A percentile compares a stretch with the other conserved stretches of the same genome.
phyloP scores from a whole-genome alignment of 805 yeast species.

The Wickerhamomyces subpelliculosus region DNA sequence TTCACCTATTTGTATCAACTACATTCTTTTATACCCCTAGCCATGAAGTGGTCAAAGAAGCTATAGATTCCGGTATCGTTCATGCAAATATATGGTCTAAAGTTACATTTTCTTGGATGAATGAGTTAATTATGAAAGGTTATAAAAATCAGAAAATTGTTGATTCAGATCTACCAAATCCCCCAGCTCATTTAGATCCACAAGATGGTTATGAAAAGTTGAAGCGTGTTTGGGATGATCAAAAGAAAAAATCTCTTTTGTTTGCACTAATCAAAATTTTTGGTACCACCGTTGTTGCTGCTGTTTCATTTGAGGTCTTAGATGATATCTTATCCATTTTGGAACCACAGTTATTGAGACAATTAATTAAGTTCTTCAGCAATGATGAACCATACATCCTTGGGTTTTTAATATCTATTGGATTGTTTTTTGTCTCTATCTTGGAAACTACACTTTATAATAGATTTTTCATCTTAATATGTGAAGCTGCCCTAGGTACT shows the following conservation, averaged over 20 bases:
- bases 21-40: conserved; percentile 27
- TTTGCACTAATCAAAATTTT: conserved; percentile 63
- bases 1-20: conserved; percentile 25
- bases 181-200: conserved; percentile 65
- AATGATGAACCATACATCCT: conserved; percentile 28
- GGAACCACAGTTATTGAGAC: conserved; percentile 79
- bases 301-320: conserved; percentile 62
- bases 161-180: conserved; percentile 65
- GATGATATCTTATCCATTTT: conserved; percentile 78
- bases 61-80: conserved; percentile 36
- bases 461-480: conserved; percentile 54
- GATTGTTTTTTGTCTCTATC: conserved; percentile 58
- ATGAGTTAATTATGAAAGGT: conserved; percentile 73
- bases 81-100: conserved; percentile 66
- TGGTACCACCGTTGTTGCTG: conserved; percentile 63
- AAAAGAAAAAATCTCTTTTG: conserved; percentile 44
- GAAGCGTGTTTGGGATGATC: conserved; percentile 52
- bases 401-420: conserved; percentile 57
- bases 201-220: conserved; percentile 42
- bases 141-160: conserved; percentile 42
- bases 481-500: conserved; percentile 56
- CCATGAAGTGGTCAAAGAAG: conserved; percentile 34
- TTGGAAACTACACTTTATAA: conserved; percentile 57
- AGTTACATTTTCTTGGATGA: conserved; percentile 89
- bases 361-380: conserved; percentile 55